Evolutionary conservation across 768 basidiomycete genomes (phyloP).

Genomic region (Kwoniella pini): DNA sequence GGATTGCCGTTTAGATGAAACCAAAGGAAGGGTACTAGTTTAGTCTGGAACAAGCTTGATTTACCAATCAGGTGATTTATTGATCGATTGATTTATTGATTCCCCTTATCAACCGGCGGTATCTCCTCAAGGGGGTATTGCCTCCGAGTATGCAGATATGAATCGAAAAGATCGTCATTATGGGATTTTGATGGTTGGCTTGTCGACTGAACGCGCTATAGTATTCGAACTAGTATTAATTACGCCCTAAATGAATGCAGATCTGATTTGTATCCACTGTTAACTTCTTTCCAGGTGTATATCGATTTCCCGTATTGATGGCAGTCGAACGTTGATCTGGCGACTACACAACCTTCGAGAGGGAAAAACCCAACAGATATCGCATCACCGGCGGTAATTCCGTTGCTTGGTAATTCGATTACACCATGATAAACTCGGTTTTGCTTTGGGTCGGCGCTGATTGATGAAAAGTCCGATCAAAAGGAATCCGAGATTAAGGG

Average conservation of each 20-base stretch:
- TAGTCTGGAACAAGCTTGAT: background rate
- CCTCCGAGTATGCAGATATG: background rate
- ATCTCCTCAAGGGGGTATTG: background rate
- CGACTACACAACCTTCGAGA: too few species aligned
- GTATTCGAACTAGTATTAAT: background rate
- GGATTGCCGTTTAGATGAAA: constrained; percentile 4
- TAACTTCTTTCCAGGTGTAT: too few species aligned
- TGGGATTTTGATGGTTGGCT: background rate
- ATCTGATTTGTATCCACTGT: background rate
- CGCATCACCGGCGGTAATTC: too few species aligned
- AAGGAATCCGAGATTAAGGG: too few species aligned
- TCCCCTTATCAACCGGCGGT: constrained; percentile 3
- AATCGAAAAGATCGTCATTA: background rate
- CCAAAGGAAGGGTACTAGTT: constrained; percentile 9
- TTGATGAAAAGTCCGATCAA: too few species aligned
- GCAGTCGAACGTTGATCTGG: too few species aligned
- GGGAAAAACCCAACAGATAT: too few species aligned
- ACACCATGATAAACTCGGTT: too few species aligned
- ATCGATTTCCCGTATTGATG: too few species aligned
- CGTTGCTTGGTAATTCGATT: too few species aligned
- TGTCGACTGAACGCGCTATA: background rate
- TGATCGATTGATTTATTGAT: too few species aligned
- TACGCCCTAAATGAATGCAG: background rate
- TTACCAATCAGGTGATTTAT: background rate
- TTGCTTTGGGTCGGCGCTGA: too few species aligned